phyloP scores from a whole-genome alignment of 108 stramenopile genomes.

The Nannochloropsis salina region DNA sequence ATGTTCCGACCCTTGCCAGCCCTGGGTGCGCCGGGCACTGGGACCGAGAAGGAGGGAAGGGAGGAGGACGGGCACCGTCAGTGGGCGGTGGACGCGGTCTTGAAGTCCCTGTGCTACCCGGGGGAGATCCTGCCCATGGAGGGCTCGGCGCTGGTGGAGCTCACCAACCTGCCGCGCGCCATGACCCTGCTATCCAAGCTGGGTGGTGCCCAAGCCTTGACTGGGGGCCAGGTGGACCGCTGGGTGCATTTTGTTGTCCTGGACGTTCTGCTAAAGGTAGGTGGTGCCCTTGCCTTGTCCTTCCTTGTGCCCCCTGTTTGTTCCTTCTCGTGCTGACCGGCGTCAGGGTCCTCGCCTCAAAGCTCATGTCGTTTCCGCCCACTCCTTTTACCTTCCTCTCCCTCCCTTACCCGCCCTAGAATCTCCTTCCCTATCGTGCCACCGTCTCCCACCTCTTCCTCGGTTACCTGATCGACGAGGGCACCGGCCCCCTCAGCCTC shows the following conservation, averaged over 20 bases:
- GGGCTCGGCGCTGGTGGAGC: neutral
- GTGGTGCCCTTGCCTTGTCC: neutral
- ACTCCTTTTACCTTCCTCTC: neutral
- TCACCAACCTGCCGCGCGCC: neutral
- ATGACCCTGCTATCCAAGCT: neutral
- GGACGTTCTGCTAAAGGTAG: neutral
- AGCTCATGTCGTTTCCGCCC: neutral
- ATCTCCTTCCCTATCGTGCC: conserved; percentile 2
- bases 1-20: neutral
- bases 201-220: neutral
- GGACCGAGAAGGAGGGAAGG: neutral
- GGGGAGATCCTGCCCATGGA: neutral
- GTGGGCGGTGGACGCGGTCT: neutral
- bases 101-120: neutral
- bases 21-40: neutral
- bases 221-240: neutral
- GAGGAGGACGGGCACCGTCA: neutral
- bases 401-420: neutral
- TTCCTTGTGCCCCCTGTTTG: neutral
- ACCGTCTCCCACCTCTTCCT: neutral
- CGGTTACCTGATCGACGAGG: neutral
- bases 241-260: neutral
- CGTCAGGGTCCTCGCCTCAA: neutral
- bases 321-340: neutral
- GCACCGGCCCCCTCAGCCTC: neutral